A percentile compares a stretch with the other conserved stretches of the same genome.
These are phyloP conservation scores for Trichophyton simii DNA, from an alignment of 2,329 filamentous ascomycete species.

Conservation along the genomic window DNA sequence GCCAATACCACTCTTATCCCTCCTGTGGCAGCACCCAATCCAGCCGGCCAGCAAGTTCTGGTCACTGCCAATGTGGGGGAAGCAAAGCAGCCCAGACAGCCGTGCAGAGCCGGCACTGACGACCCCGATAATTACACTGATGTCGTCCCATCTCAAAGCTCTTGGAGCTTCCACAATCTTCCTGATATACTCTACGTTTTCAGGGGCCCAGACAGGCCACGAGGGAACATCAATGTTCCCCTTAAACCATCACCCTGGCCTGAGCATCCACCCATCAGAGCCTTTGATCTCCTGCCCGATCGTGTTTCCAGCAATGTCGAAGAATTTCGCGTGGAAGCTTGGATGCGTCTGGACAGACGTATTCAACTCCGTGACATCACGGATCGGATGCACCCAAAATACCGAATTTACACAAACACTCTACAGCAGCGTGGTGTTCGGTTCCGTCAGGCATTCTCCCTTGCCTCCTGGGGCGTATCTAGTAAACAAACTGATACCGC, in stretches of 20 bases:
- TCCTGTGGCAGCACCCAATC: too few relatives aligned
- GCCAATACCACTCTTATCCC: too few relatives aligned
- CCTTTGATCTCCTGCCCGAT: slow-evolving; percentile 20
- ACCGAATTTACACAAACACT: slow-evolving; percentile 16
- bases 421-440: slow-evolving; percentile 20
- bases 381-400: slow-evolving; percentile 18
- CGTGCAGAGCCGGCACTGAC: background rate
- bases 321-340: slow-evolving; percentile 23
- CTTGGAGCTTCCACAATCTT: slow-evolving; percentile 18
- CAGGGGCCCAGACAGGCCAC: slow-evolving; percentile 4
- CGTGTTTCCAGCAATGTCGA: slow-evolving; percentile 22
- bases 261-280: slow-evolving; percentile 8
- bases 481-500: slow-evolving; percentile 15
- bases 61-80: background rate
- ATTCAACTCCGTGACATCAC: slow-evolving; percentile 20
- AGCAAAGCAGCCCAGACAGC: slow-evolving; percentile 7
- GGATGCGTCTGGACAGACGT: slow-evolving; percentile 21
- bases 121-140: slow-evolving; percentile 9
- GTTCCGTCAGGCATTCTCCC: slow-evolving; percentile 18
- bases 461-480: slow-evolving; percentile 20
- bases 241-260: slow-evolving; percentile 13
- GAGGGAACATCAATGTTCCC: slow-evolving; percentile 3
- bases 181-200: slow-evolving; percentile 20
- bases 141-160: slow-evolving; percentile 12
- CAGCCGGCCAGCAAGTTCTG: background rate